Base-by-base conservation (phyloP, 139 green algal genomes). In the Tetraselmis chui region DNA sequence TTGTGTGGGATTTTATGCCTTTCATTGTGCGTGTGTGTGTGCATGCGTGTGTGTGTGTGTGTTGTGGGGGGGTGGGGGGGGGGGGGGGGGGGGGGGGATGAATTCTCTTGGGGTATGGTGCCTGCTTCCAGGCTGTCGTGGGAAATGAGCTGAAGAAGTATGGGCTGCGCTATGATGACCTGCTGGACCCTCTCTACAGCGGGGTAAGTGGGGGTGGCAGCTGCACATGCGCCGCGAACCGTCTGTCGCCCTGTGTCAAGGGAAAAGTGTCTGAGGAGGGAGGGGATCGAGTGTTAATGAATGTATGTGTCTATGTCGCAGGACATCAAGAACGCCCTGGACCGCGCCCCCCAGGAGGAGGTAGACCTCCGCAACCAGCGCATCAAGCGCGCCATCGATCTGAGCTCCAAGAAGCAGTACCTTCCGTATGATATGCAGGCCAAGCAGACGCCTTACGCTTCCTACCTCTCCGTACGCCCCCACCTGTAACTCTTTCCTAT, bases 91-190 rank as follows among this genome's bases (percentile, higher is more conserved):
- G 45, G 45, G 45, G 18, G 45, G 45, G 45, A 67, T 67, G 11
- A 67, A 18, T 18, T 67, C 45, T 18, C 45, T 67, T 18, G 45
- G 11, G 45, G 11, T 67, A 18, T 18, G 11, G 11, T 18, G 11
- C 18, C 18, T 67, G 45, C 18, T 67, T 67, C 45, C 45, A 67
- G 45, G 18, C 88, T n/a, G 84, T 79, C 2, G 92, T 98, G 23
- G 92, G 83, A 0, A 82, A 84, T 5, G 87, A 95, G 82, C 90
- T 99, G 18, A 86, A 87, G 18, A 92, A 94, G 74, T 97, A 97
- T 81, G 96, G 96, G 1, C 89, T 99, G 31, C 92, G 97, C 29
- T 98, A 97, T 76, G 97, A 99, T 81, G 96, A 99, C 89, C 91
- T 99, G 25, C 93, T 95, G 67, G 96, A 99, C 85, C 94, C 92